Evolutionary conservation across 257 asterid genomes (phyloP).

Genomic region (Petrea volubilis): DNA sequence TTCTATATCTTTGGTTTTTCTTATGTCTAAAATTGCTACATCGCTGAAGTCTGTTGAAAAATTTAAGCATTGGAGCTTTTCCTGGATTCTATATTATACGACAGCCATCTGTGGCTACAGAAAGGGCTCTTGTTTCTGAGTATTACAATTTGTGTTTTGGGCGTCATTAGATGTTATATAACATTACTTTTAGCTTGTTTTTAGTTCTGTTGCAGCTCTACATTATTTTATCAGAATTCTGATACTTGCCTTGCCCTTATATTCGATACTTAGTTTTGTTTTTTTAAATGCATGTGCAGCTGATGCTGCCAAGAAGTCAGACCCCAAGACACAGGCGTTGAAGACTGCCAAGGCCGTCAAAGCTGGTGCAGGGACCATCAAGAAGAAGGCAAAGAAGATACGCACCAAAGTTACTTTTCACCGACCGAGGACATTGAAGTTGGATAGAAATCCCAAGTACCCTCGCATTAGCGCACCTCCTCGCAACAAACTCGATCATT

Average conservation of each 20-base stretch:
- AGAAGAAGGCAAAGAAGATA: slow-evolving; percentile 47
- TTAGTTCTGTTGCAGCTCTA: background rate
- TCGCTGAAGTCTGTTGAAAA: no score
- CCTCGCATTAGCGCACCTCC: slow-evolving; percentile 55
- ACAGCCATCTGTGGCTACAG: background rate
- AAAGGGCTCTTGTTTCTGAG: background rate
- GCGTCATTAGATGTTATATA: background rate
- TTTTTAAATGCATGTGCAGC: slow-evolving; percentile 18
- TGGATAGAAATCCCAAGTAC: slow-evolving; percentile 52
- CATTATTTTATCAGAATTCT: background rate
- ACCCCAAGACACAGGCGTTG: slow-evolving; percentile 55
- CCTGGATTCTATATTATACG: background rate
- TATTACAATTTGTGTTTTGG: background rate
- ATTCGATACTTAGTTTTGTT: background rate
- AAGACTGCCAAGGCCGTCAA: slow-evolving; percentile 55
- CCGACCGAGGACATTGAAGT: slow-evolving; percentile 51
- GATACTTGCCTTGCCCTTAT: no score
- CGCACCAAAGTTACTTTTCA: slow-evolving; percentile 52
- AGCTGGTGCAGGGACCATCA: slow-evolving; percentile 37
- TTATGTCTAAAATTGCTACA: background rate
- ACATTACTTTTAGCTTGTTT: background rate
- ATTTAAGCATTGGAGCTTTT: no score
- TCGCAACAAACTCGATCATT: slow-evolving; percentile 54
- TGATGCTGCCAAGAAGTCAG: slow-evolving; percentile 38
- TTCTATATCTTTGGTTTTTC: no score